A percentile compares a stretch with the other conserved stretches of the same genome.
Conservation (phyloP, 1,139 yeast species). For the Debaryomycetaceae sp. region DNA sequence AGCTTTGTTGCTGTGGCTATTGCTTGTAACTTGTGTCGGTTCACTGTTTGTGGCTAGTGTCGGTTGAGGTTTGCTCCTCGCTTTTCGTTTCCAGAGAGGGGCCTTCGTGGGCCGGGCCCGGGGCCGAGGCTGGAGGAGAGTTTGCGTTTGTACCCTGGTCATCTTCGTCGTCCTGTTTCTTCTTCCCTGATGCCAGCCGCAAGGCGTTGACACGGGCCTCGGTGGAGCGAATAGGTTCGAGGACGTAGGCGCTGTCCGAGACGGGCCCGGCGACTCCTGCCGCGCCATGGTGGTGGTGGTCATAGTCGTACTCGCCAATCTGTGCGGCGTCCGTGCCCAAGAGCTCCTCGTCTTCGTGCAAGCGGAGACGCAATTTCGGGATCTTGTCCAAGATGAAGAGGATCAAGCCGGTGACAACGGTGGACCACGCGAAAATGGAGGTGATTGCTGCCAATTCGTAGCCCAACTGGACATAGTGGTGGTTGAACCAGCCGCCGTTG, state of each 20-base stretch:
- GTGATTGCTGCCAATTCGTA: conserved; percentile 83
- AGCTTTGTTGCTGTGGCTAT: no score
- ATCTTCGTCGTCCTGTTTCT: no score
- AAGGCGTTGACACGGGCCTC: conserved; percentile 31
- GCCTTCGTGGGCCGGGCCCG: no score
- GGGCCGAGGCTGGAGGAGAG: no score
- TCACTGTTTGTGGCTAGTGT: no score
- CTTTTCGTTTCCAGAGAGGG: no score
- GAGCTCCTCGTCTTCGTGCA: conserved; percentile 83
- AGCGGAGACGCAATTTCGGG: conserved; percentile 75
- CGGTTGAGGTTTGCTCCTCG: no score
- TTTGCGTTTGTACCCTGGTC: no score
- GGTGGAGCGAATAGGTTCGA: conserved; percentile 65
- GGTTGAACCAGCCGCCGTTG: conserved; percentile 90
- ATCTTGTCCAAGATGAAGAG: conserved; percentile 65
- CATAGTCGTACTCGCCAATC: conserved; percentile 75
- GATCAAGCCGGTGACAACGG: conserved; percentile 61
- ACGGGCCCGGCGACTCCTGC: conserved; percentile 1
- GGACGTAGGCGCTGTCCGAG: conserved; percentile 39
- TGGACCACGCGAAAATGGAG: conserved; percentile 73
- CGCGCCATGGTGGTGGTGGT: conserved; percentile 2
- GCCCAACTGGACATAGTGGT: conserved; percentile 81
- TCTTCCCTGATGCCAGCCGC: conserved; percentile 12
- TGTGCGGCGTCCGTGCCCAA: conserved; percentile 82
- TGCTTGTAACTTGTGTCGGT: no score